Base-by-base conservation (phyloP, 2,329 filamentous ascomycete genomes). In the Talaromyces piceae region DNA sequence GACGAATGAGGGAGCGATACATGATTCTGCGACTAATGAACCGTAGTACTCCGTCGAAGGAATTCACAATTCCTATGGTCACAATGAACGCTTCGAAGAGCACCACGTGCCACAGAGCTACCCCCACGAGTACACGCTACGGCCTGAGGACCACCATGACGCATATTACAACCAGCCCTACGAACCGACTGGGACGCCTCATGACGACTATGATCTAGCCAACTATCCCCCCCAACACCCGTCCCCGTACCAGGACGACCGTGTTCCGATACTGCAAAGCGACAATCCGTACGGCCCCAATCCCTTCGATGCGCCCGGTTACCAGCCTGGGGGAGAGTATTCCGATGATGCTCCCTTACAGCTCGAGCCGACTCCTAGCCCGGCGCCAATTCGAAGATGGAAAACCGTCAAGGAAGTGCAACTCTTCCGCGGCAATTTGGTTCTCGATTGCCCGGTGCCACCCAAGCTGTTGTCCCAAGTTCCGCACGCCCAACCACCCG, bases 321-420 rank as follows among this genome's bases (percentile, higher is more conserved):
- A 71, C 18, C 56, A 62, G 3, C 61, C 69, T 43, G 65, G 41
- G 8, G 70, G 58, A 57, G 67, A 68, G 26, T 72, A 73, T 53
- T 70, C 74, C 27, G 73, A 76, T 41, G 70, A 73, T 45, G 22
- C 8, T 18, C 30, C 49, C 5, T 41, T 45, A 3, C 49, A 44
- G 8, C 51, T 59, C 16, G 56, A 57, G 2, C 60, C 60, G 2
- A 75, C 76, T 50, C 75, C 78, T 18, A 77, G 75, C 58, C 80
- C 76, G 51, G 79, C 74, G 56, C 80, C 76, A 3, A 83, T 97
- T 59, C 86, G 88, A 68, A 81, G 93, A 67, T 97, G 89, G 88
- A 98, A 97, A 77, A 98, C 93, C 0, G 91, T 98, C 45, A 98
- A 97, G 73, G 89, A 96, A 74, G 91, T 98, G n/a, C 84, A 94